Evolutionary conservation across 2,329 filamentous ascomycete genomes (phyloP).

Genomic region (Incumbomyces lentus): DNA sequence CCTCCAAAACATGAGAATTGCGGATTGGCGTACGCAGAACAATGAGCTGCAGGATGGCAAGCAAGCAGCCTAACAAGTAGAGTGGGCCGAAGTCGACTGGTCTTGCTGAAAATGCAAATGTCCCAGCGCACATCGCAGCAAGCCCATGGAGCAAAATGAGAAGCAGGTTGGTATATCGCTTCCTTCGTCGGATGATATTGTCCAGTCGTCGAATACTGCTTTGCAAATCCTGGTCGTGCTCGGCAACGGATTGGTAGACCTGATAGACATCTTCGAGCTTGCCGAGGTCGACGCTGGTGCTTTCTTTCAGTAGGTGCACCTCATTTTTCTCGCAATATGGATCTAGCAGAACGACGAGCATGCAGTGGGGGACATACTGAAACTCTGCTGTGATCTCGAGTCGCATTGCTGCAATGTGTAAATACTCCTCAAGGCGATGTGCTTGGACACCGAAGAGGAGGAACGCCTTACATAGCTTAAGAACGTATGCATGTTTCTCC

Average conservation of each 20-base stretch:
- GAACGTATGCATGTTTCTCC: constrained; percentile 3
- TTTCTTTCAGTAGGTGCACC: constrained; percentile 2
- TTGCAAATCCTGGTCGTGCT: constrained; percentile 37
- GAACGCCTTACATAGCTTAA: constrained; percentile 3
- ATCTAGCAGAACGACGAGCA: constrained; percentile 2
- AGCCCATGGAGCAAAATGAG: constrained; percentile 61
- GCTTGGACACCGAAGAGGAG: constrained; percentile 3
- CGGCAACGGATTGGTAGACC: constrained; percentile 37
- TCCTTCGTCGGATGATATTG: constrained; percentile 45
- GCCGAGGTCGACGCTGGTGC: constrained; percentile 26
- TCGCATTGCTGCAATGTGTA: not conserved
- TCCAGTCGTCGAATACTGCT: constrained; percentile 27
- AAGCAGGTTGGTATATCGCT: constrained; percentile 44
- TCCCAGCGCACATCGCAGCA: constrained; percentile 64
- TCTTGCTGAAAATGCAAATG: constrained; percentile 68
- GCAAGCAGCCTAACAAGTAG: constrained; percentile 62
- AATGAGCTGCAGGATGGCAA: constrained; percentile 65
- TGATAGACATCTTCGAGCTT: constrained; percentile 33
- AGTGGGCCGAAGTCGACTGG: constrained; percentile 67
- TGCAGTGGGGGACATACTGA: constrained; percentile 1
- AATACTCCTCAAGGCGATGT: constrained; percentile 1
- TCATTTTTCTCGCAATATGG: not conserved
- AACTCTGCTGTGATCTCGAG: constrained; percentile 1
- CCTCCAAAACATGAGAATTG: constrained; percentile 53
- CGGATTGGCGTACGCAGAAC: constrained; percentile 64